phyloP scores from a whole-genome alignment of 805 yeast genomes.

The Yarrowia sp. region DNA sequence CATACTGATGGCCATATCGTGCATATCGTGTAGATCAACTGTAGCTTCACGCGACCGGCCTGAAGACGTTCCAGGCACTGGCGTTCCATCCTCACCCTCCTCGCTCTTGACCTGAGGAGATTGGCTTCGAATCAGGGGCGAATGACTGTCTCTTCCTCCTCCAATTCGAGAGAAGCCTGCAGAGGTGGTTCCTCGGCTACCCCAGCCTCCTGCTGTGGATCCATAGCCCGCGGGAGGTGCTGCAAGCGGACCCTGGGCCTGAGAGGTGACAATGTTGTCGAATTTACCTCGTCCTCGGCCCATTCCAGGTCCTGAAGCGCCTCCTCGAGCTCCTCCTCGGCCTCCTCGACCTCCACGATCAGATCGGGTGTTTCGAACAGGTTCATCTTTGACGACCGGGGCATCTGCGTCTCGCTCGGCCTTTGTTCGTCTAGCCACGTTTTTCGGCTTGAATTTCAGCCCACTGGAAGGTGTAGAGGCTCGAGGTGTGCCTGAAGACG shows the following conservation, averaged over 20 bases:
- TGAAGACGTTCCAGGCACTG: neutral
- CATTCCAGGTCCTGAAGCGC: neutral
- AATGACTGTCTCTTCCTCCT: constrained; percentile 2
- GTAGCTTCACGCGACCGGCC: constrained; percentile 14
- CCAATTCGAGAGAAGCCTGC: constrained; percentile 3
- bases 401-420: constrained; percentile 81
- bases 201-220: neutral
- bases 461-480: constrained; percentile 27
- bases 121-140: constrained; percentile 12
- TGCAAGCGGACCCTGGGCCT: constrained; percentile 40
- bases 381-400: constrained; percentile 41
- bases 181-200: neutral
- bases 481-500: neutral
- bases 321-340: constrained; percentile 28
- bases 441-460: constrained; percentile 75
- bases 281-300: constrained; percentile 29
- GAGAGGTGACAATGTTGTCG: constrained; percentile 29
- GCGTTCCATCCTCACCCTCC: neutral
- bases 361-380: constrained; percentile 4
- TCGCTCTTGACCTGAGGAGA: constrained; percentile 15
- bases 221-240: constrained; percentile 35
- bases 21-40: constrained; percentile 8
- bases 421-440: constrained; percentile 75
- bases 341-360: constrained; percentile 29
- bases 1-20: constrained; percentile 14